phyloP scores from a whole-genome alignment of 257 asterid species.

The Ligustrum vulgare region DNA sequence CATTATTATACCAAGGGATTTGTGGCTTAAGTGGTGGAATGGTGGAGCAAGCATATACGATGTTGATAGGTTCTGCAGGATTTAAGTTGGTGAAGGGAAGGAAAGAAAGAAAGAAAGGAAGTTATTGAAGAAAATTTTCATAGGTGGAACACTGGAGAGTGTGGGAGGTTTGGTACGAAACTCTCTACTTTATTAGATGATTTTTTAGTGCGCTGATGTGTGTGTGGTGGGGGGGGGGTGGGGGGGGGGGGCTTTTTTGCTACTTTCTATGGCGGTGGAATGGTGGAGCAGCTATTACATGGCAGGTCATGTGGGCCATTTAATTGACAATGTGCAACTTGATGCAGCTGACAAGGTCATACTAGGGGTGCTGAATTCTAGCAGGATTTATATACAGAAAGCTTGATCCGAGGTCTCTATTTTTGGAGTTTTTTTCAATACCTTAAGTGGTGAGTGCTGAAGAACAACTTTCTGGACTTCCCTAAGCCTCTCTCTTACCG shows the following conservation, averaged over 20 bases:
- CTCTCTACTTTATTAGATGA: not conserved
- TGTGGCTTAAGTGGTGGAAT: not conserved
- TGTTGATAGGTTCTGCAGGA: not conserved
- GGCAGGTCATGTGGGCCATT: not conserved
- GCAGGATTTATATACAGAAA: not conserved
- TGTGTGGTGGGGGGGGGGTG: not conserved
- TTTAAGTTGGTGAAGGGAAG: not conserved
- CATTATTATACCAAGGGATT: not conserved
- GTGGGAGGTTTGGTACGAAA: not conserved
- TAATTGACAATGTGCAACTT: not conserved
- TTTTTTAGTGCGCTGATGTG: not conserved
- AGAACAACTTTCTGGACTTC: not conserved
- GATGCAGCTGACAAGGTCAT: not conserved
- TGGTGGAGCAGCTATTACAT: not conserved
- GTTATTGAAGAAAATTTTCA: not conserved
- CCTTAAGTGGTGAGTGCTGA: not conserved
- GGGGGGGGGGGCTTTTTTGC: not conserved
- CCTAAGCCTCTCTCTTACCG: not conserved
- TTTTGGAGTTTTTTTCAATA: not conserved
- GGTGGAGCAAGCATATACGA: not conserved
- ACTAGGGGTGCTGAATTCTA: not conserved
- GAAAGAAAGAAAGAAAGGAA: not conserved
- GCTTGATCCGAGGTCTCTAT: not conserved
- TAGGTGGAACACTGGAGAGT: not conserved
- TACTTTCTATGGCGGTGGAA: not conserved